These are phyloP conservation scores for Pulicaria dysenterica DNA, from an alignment of 129 eudicot genomes.

Conservation along the genomic window DNA sequence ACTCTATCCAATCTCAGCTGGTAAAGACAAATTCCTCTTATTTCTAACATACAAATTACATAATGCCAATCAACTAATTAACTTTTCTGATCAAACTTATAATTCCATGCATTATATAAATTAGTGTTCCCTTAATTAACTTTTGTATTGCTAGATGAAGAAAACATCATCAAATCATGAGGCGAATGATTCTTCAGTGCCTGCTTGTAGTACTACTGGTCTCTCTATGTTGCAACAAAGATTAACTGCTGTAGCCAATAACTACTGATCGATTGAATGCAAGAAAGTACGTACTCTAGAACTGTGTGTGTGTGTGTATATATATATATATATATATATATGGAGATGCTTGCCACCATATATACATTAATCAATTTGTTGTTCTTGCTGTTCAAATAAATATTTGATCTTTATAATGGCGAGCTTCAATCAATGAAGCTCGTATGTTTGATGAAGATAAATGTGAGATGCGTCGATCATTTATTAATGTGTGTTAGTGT, in stretches of 20 bases:
- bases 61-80: too few relatives aligned
- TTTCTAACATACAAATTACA: too few relatives aligned
- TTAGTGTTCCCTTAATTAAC: background rate
- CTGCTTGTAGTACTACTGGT: conserved; percentile 10
- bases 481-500: too few relatives aligned
- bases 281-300: conserved; percentile 14
- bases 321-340: too few relatives aligned
- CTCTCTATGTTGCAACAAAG: conserved; percentile 43
- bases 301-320: too few relatives aligned
- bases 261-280: conserved; percentile 13
- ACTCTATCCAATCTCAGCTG: conserved; percentile 59
- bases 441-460: conserved; percentile 12
- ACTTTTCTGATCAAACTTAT: too few relatives aligned
- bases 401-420: background rate
- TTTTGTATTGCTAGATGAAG: background rate
- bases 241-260: conserved; percentile 32
- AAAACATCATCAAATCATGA: conserved; percentile 11
- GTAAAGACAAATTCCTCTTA: background rate
- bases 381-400: background rate
- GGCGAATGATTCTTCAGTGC: conserved; percentile 33
- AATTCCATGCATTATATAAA: conserved; percentile 5
- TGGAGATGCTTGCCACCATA: background rate
- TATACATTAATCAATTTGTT: background rate
- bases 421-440: background rate
- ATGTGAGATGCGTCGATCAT: background rate